Conservation (phyloP, 2,329 filamentous ascomycete genomes). For the Diaporthe velutina region DNA sequence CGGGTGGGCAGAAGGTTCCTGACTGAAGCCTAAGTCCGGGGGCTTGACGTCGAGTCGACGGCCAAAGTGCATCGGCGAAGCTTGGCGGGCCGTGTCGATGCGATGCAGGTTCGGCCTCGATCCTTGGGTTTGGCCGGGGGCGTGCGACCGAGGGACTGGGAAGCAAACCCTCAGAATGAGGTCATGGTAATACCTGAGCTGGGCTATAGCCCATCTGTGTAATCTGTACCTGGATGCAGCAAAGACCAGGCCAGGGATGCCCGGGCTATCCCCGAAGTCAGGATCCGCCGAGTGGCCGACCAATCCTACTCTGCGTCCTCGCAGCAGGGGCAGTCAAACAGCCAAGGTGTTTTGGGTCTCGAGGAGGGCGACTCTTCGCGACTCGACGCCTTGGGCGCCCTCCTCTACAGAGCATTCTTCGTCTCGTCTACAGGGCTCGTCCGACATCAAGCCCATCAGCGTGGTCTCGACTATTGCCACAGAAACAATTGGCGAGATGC, state of each 20-base stretch:
- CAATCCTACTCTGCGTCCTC: conserved; percentile 37
- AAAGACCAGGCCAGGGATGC: conserved; percentile 8
- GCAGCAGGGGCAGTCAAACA: conserved; percentile 19
- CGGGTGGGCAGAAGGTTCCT: conserved; percentile 8
- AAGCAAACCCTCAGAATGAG: background rate
- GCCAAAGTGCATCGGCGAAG: background rate
- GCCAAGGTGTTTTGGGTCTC: conserved; percentile 34
- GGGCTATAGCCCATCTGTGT: background rate
- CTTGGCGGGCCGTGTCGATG: conserved; percentile 25
- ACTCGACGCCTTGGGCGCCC: conserved; percentile 16
- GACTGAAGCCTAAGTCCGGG: conserved; percentile 14
- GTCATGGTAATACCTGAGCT: conserved; percentile 12
- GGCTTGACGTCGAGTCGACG: background rate
- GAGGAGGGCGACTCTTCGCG: conserved; percentile 13
- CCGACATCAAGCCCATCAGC: background rate
- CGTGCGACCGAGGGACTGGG: conserved; percentile 8
- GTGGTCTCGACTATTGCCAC: conserved; percentile 13
- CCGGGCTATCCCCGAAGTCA: conserved; percentile 16
- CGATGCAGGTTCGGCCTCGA: conserved; percentile 17
- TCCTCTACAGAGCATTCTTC: background rate
- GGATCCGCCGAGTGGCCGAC: conserved; percentile 11
- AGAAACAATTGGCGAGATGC: conserved; percentile 27
- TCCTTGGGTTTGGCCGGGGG: background rate
- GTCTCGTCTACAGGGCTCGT: conserved; percentile 24
- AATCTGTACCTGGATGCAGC: background rate